These are phyloP conservation scores for Talaromyces adpressus DNA, from an alignment of 495 filamentous ascomycete genomes.

Conservation along the genomic window DNA sequence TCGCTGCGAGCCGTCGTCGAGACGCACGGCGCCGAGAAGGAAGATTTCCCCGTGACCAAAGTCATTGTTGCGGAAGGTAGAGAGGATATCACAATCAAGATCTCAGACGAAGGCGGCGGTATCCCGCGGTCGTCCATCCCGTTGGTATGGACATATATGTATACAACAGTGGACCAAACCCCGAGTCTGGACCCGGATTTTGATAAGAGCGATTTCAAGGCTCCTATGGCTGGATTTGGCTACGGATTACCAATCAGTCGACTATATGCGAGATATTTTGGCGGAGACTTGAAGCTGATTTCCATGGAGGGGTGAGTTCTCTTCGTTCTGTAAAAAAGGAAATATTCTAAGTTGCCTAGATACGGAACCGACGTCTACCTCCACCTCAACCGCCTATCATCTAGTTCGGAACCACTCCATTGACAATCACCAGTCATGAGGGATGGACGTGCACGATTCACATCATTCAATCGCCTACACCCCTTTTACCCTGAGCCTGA, in stretches of 20 bases:
- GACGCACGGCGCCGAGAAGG: constrained; percentile 87
- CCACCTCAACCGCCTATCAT: constrained; percentile 90
- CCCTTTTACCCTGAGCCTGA: constrained; percentile 33
- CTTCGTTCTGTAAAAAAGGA: constrained; percentile 4
- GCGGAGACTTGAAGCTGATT: constrained; percentile 92
- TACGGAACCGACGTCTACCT: constrained; percentile 99
- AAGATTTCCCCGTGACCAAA: constrained; percentile 93
- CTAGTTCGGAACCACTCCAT: constrained; percentile 93
- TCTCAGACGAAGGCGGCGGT: constrained; percentile 92
- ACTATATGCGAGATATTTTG: constrained; percentile 94
- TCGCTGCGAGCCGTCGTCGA: constrained; percentile 94
- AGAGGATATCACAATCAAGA: constrained; percentile 98
- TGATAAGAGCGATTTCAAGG: constrained; percentile 99
- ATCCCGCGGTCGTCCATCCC: constrained; percentile 89
- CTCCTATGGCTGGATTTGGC: constrained; percentile 97
- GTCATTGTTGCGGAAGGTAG: constrained; percentile 95
- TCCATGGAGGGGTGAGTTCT: constrained; percentile 94
- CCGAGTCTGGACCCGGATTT: constrained; percentile 94
- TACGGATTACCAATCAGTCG: constrained; percentile 91
- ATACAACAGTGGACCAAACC: constrained; percentile 94
- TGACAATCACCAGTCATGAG: constrained; percentile 98
- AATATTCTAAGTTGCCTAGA: constrained; percentile 37
- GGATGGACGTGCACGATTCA: constrained; percentile 50
- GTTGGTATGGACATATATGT: constrained; percentile 99
- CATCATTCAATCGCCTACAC: constrained; percentile 39